Conservation (phyloP, 1,139 yeast species). For the Diutina scorzettiae region DNA sequence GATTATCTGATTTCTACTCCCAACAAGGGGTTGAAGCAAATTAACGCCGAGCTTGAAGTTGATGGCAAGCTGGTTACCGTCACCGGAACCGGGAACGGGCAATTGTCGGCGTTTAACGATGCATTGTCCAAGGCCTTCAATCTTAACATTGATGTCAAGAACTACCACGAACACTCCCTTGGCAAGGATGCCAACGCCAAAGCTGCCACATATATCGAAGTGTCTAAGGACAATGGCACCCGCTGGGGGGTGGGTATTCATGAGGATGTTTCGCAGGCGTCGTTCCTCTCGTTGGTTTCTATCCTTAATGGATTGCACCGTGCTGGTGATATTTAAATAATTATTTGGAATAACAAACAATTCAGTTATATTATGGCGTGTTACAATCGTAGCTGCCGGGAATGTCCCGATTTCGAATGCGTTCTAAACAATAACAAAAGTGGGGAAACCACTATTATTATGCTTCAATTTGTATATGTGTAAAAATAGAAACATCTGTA, state of each 20-base stretch:
- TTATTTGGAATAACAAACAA: no score
- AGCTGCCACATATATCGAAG: conserved; percentile 5
- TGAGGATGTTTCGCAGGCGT: conserved; percentile 5
- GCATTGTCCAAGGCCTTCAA: conserved; percentile 1
- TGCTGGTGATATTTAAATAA: conserved; percentile 1
- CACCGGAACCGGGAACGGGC: conserved; percentile 3
- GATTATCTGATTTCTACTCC: conserved; percentile 3
- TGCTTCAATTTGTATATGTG: no score
- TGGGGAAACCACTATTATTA: no score
- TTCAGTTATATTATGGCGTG: no score
- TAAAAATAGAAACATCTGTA: no score
- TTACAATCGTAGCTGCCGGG: no score
- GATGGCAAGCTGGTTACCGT: background rate
- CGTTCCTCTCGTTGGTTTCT: conserved; percentile 3
- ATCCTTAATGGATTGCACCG: conserved; percentile 6
- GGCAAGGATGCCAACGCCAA: conserved; percentile 3
- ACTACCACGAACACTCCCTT: conserved; percentile 6
- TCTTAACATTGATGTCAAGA: conserved; percentile 3
- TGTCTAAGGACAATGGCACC: background rate
- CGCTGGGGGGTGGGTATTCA: conserved; percentile 6
- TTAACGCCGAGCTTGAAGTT: conserved; percentile 1
- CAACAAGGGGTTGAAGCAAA: background rate
- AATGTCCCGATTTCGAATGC: no score
- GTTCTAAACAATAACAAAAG: no score
- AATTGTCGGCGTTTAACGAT: conserved; percentile 4